phyloP scores from a whole-genome alignment of 1,284 basidiomycete genomes.

The Cryptococcus sp. region DNA sequence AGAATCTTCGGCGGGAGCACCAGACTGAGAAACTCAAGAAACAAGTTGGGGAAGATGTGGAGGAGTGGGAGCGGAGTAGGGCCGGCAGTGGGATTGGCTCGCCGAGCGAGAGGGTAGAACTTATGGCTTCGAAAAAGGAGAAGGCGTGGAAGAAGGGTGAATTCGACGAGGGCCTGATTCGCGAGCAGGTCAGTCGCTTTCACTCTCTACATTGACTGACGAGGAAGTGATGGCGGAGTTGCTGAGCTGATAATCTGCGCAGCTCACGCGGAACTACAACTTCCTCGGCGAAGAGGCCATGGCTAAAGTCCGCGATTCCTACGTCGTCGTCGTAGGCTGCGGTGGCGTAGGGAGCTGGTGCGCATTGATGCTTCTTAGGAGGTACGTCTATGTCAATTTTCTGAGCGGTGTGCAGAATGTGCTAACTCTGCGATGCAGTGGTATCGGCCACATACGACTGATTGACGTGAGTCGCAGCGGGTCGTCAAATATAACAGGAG shows the following conservation, averaged over 20 bases:
- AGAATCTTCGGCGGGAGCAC: constrained; percentile 47
- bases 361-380: constrained; percentile 85
- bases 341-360: constrained; percentile 97
- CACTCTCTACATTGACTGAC: background rate
- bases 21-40: constrained; percentile 48
- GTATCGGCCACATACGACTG: constrained; percentile 54
- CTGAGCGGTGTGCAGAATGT: background rate
- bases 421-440: constrained; percentile 33
- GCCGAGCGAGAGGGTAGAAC: constrained; percentile 33
- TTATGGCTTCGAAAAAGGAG: constrained; percentile 28
- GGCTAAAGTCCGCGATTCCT: constrained; percentile 70
- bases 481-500: background rate
- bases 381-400: constrained; percentile 50
- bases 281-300: constrained; percentile 93
- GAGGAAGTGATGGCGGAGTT: no score
- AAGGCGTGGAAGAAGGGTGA: constrained; percentile 45
- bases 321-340: constrained; percentile 86
- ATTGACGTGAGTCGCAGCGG: constrained; percentile 43
- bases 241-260: constrained; percentile 35
- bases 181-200: constrained; percentile 58
- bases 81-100: constrained; percentile 25
- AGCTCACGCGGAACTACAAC: constrained; percentile 90
- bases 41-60: constrained; percentile 50
- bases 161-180: constrained; percentile 74
- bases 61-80: constrained; percentile 42